Percentiles rank a stretch among this genome's conserved stretches.
phyloP scores from a whole-genome alignment of 2,329 filamentous ascomycete genomes.

The Thielaviopsis musarum region DNA sequence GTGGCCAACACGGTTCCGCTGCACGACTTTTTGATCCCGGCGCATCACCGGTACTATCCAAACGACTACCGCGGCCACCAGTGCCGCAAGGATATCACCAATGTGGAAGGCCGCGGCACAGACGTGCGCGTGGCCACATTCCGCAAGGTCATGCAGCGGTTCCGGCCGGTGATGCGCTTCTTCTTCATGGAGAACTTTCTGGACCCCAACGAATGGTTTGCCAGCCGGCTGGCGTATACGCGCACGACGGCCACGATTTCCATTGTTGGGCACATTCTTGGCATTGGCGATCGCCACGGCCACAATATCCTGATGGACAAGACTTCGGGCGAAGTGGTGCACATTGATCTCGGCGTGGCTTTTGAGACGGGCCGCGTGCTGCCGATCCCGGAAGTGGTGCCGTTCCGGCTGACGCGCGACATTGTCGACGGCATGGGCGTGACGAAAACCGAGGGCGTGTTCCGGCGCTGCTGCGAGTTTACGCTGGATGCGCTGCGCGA shows the following conservation, averaged over 20 bases:
- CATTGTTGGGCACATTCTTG: conserved; percentile 83
- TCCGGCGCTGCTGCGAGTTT: conserved; percentile 95
- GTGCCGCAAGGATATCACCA: conserved; percentile 65
- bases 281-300: conserved; percentile 83
- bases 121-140: conserved; percentile 49
- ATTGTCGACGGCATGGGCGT: conserved; percentile 96
- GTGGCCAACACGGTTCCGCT: conserved; percentile 85
- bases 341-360: conserved; percentile 91
- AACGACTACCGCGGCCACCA: conserved; percentile 59
- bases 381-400: conserved; percentile 86
- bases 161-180: conserved; percentile 86
- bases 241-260: conserved; percentile 88
- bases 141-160: conserved; percentile 60
- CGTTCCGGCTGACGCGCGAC: conserved; percentile 85
- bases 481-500: conserved; percentile 88
- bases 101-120: conserved; percentile 34
- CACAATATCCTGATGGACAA: conserved; percentile 93
- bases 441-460: conserved; percentile 87
- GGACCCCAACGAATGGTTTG: conserved; percentile 93
- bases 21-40: conserved; percentile 81
- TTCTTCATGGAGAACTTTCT: conserved; percentile 94
- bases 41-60: conserved; percentile 74
- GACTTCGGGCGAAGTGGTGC: conserved; percentile 80
- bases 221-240: conserved; percentile 75
- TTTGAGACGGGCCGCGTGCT: conserved; percentile 95